Conservation (phyloP, 768 basidiomycete genomes). For the Suillus plorans region DNA sequence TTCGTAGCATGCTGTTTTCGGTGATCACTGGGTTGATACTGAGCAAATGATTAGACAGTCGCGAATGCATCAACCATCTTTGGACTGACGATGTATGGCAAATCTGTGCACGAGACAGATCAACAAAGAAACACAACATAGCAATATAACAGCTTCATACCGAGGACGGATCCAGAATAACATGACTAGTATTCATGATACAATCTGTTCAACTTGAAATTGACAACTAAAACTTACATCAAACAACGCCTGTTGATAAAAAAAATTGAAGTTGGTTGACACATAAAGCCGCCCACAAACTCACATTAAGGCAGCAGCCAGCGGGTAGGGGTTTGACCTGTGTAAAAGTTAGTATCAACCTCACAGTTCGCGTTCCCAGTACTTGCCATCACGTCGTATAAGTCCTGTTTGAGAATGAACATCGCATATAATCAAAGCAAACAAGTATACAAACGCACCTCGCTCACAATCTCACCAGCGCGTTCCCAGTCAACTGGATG, state of each 20-base stretch:
- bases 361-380: not conserved
- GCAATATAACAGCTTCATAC: not conserved
- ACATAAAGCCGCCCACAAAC: not conserved
- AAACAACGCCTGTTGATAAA: constrained; percentile 6
- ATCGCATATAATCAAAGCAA: not conserved
- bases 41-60: not conserved
- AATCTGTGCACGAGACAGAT: constrained; percentile 16
- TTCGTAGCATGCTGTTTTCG: not conserved
- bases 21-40: not conserved
- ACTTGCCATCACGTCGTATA: constrained; percentile 1
- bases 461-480: not conserved
- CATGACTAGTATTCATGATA: constrained; percentile 6
- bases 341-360: not conserved
- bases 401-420: not conserved
- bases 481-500: not conserved
- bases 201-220: not conserved
- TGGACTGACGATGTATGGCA: constrained; percentile 24
- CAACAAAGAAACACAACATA: not conserved
- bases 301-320: constrained; percentile 1
- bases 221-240: constrained; percentile 6
- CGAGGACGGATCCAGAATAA: constrained; percentile 5
- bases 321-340: not conserved
- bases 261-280: not conserved
- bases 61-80: not conserved
- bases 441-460: not conserved